Evolutionary conservation across 371 early-diverging fungal species (phyloP).

Genomic region (Dichotomocladium elegans): DNA sequence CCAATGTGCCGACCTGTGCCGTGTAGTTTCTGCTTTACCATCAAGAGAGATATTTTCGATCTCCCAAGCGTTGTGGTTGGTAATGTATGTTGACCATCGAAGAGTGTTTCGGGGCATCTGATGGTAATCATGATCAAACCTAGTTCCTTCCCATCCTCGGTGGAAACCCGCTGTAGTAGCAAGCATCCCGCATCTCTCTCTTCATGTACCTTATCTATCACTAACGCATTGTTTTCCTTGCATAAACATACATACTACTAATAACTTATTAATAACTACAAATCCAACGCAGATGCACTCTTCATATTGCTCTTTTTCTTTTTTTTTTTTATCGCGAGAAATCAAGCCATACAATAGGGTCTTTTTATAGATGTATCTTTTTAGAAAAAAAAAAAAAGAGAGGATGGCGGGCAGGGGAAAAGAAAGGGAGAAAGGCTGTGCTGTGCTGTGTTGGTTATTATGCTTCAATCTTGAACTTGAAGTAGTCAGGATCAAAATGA

Average conservation of each 20-base stretch:
- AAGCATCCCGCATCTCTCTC: neutral
- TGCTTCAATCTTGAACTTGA: slow-evolving; percentile 79
- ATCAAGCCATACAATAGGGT: too few species aligned
- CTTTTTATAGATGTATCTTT: too few species aligned
- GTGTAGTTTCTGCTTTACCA: slow-evolving; percentile 88
- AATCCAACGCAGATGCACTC: too few species aligned
- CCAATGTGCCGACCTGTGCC: slow-evolving; percentile 66
- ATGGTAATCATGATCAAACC: neutral
- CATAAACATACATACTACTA: neutral
- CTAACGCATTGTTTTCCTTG: neutral
- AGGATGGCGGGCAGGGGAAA: neutral
- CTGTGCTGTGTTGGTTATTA: too few species aligned
- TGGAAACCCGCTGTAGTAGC: slow-evolving; percentile 4
- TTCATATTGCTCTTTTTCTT: too few species aligned
- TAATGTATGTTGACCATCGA: slow-evolving; percentile 37
- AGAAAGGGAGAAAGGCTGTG: too few species aligned
- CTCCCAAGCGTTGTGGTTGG: slow-evolving; percentile 83
- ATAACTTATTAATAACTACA: too few species aligned
- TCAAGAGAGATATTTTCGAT: slow-evolving; percentile 90
- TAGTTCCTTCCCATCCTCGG: slow-evolving; percentile 8
- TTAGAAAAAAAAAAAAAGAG: neutral
- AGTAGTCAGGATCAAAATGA: slow-evolving; percentile 95
- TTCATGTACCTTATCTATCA: neutral
- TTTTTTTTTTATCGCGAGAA: too few species aligned
- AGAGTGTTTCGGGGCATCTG: neutral